Evolutionary conservation across 2,329 filamentous ascomycete genomes (phyloP).

Genomic region (Teratosphaeriaceae sp.): DNA sequence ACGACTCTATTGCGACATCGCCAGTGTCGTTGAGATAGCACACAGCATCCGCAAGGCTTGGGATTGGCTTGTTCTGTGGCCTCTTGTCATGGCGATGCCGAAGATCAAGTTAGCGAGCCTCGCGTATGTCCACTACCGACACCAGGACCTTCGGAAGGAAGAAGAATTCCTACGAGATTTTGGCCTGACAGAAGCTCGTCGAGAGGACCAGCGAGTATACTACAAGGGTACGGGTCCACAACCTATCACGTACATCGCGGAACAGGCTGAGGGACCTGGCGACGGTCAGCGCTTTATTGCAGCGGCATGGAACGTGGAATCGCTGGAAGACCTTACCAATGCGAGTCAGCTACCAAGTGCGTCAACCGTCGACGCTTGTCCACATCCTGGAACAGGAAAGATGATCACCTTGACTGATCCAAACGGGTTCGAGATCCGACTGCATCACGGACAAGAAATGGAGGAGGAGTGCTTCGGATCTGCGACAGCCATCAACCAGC

Average conservation of each 20-base stretch:
- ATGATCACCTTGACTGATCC: conserved; percentile 34
- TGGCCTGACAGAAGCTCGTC: neutral
- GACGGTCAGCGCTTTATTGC: conserved; percentile 33
- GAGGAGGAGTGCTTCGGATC: conserved; percentile 10
- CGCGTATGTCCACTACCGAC: conserved; percentile 3
- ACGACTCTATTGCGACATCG: too few species aligned
- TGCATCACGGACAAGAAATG: conserved; percentile 32
- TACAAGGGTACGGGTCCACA: conserved; percentile 39
- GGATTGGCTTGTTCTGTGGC: too few species aligned
- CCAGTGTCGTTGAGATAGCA: too few species aligned
- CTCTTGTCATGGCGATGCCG: too few species aligned
- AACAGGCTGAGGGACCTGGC: too few species aligned
- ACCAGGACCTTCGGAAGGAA: conserved; percentile 1
- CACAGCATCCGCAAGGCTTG: too few species aligned
- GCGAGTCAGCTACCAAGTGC: conserved; percentile 25
- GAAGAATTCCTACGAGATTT: conserved; percentile 7
- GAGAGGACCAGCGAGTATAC: conserved; percentile 27
- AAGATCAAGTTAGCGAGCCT: neutral
- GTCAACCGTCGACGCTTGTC: conserved; percentile 26
- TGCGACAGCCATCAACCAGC: conserved; percentile 8
- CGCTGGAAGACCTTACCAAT: conserved; percentile 36
- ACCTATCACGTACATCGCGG: conserved; percentile 39
- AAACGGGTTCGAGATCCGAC: conserved; percentile 34
- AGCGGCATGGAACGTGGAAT: conserved; percentile 38
- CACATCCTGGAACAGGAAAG: conserved; percentile 36